Evolutionary conservation across 208 protist genomes (phyloP).

Genomic region (Acanthamoeba divionensis): DNA sequence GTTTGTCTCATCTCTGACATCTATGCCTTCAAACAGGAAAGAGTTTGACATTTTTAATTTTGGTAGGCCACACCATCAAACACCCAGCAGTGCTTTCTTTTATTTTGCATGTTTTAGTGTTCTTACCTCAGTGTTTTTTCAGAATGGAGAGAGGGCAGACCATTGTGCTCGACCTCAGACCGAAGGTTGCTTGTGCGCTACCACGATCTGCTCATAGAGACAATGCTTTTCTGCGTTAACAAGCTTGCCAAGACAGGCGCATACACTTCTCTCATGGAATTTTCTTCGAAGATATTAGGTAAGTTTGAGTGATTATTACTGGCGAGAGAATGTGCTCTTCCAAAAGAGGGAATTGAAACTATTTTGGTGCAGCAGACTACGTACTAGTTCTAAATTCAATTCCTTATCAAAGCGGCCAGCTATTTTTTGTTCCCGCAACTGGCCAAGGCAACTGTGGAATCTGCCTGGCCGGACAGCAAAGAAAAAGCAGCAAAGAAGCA

Average conservation of each 20-base stretch:
- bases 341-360: too few species aligned
- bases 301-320: background rate
- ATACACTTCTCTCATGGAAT: constrained; percentile 26
- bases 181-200: background rate
- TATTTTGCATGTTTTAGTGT: background rate
- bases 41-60: constrained; percentile 17
- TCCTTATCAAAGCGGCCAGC: background rate
- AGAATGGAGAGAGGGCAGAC: background rate
- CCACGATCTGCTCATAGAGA: constrained; percentile 2
- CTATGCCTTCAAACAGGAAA: too few species aligned
- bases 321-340: too few species aligned
- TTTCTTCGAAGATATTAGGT: constrained; percentile 19
- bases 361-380: too few species aligned
- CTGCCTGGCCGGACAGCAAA: background rate
- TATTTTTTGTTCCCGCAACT: constrained; percentile 14
- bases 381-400: too few species aligned
- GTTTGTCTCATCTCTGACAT: too few species aligned
- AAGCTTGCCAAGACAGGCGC: constrained; percentile 28
- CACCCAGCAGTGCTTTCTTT: background rate
- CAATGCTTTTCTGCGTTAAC: constrained; percentile 30
- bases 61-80: background rate
- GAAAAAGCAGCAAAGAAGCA: background rate
- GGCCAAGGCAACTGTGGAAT: background rate
- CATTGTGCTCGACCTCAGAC: background rate
- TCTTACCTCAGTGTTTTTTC: background rate